phyloP scores from a whole-genome alignment of 208 protist species.

The Trypanosoma platydactyli region DNA sequence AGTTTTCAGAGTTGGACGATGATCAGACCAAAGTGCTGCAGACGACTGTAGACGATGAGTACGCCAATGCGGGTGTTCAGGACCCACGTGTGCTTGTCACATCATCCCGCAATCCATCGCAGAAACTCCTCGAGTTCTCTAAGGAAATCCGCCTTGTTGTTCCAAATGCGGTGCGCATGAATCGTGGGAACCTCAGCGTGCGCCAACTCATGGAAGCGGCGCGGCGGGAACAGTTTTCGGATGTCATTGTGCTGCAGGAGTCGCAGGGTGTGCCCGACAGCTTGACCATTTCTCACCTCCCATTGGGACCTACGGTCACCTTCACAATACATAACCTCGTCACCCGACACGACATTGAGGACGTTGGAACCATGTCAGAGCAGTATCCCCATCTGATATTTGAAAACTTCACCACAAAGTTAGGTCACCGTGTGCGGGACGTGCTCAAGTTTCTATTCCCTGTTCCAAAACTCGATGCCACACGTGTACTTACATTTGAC shows the following conservation, averaged over 20 bases:
- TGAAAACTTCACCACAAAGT: constrained; percentile 96
- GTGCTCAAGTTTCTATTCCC: constrained; percentile 99
- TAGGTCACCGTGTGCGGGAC: constrained; percentile 94
- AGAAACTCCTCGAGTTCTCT: constrained; percentile 96
- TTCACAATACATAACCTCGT: constrained; percentile 98
- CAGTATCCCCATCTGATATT: constrained; percentile 99
- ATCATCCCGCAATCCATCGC: constrained; percentile 97
- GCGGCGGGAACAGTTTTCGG: constrained; percentile 93
- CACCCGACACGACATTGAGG: constrained; percentile 96
- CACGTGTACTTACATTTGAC: constrained; percentile 97
- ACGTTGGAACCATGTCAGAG: constrained; percentile 91
- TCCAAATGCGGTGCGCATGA: constrained; percentile 98
- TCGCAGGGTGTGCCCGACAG: constrained; percentile 97
- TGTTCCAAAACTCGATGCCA: constrained; percentile 95
- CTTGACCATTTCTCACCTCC: constrained; percentile 97
- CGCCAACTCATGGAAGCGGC: constrained; percentile 95
- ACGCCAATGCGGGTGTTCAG: constrained; percentile 92
- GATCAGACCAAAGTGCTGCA: constrained; percentile 60
- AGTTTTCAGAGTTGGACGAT: constrained; percentile 90
- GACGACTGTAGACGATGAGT: constrained; percentile 97
- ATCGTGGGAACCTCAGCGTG: constrained; percentile 95
- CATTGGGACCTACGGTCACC: constrained; percentile 98
- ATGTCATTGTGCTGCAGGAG: constrained; percentile 99
- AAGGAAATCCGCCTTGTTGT: constrained; percentile 99
- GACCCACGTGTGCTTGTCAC: constrained; percentile 99